Conservation (phyloP, 73 alveolate genomes). For the Breviolum minutum region DNA sequence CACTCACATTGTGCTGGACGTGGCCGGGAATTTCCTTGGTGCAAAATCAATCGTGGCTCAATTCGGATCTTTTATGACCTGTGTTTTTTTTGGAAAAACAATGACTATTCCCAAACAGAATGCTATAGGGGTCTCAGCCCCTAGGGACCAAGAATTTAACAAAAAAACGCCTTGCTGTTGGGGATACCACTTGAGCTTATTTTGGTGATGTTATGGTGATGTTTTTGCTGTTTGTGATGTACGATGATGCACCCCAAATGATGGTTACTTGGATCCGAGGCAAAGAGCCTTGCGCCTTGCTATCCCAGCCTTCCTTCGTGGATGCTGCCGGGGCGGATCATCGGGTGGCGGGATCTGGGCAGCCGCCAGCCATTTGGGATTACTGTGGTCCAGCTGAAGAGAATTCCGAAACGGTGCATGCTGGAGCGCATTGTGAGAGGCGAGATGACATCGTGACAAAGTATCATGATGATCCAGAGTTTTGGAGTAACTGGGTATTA, state of each 20-base stretch:
- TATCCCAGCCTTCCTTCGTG: slow-evolving; percentile 61
- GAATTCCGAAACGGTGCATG: slow-evolving; percentile 79
- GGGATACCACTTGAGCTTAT: too few relatives aligned
- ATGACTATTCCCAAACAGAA: too few relatives aligned
- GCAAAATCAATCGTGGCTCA: slow-evolving; percentile 32
- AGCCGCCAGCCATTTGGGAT: slow-evolving; percentile 84
- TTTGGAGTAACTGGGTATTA: slow-evolving; percentile 18
- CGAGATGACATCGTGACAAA: slow-evolving; percentile 73
- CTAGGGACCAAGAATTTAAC: too few relatives aligned
- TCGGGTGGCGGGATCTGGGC: slow-evolving; percentile 85
- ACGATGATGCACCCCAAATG: too few relatives aligned
- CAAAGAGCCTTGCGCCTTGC: slow-evolving; percentile 73
- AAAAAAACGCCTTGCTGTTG: too few relatives aligned
- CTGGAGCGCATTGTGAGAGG: slow-evolving; percentile 79
- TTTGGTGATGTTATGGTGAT: too few relatives aligned
- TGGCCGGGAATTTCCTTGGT: slow-evolving; percentile 78
- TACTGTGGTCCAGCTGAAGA: slow-evolving; percentile 56
- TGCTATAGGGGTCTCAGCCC: too few relatives aligned
- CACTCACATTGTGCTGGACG: slow-evolving; percentile 86
- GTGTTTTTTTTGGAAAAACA: too few relatives aligned
- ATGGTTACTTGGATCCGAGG: neutral
- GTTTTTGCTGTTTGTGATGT: too few relatives aligned
- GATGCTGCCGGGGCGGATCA: slow-evolving; percentile 86
- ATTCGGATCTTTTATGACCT: too few relatives aligned
- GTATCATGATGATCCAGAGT: slow-evolving; percentile 66